Conservation (phyloP, 2,329 filamentous ascomycete genomes). For the Amphichorda felina region DNA sequence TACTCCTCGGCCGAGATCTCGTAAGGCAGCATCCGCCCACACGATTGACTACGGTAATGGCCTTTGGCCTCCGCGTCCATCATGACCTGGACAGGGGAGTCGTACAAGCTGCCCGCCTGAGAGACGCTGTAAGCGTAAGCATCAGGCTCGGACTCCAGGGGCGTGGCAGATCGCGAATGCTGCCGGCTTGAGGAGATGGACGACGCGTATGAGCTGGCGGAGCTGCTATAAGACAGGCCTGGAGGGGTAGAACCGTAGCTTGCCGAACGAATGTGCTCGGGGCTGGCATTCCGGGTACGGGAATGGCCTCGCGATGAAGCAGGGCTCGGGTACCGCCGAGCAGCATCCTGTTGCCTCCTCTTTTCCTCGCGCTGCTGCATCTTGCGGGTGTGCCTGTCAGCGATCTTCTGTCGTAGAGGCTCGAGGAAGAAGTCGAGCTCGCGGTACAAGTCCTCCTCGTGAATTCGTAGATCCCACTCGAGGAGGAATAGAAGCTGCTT, state of each 20-base stretch:
- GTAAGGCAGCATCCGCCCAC: conserved; percentile 34
- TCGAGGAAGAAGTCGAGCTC: conserved; percentile 83
- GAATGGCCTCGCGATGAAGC: conserved; percentile 31
- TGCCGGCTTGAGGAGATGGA: conserved; percentile 34
- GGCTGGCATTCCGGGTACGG: conserved; percentile 25
- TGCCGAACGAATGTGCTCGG: conserved; percentile 25
- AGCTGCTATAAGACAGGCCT: conserved; percentile 35
- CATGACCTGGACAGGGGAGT: conserved; percentile 35
- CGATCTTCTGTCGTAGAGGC: conserved; percentile 59
- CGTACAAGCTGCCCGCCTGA: conserved; percentile 29
- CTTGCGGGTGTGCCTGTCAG: conserved; percentile 37
- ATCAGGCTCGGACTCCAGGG: conserved; percentile 30
- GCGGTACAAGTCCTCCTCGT: conserved; percentile 71
- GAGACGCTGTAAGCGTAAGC: conserved; percentile 26
- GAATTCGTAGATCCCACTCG: conserved; percentile 87
- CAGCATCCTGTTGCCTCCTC: conserved; percentile 23
- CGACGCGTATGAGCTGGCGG: conserved; percentile 35
- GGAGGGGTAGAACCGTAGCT: conserved; percentile 25
- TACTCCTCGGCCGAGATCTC: conserved; percentile 43
- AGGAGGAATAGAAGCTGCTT: conserved; percentile 92
- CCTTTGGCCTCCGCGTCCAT: conserved; percentile 17
- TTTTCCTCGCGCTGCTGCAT: conserved; percentile 36
- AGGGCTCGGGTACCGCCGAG: conserved; percentile 29
- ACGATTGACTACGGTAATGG: conserved; percentile 6
- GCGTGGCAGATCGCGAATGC: conserved; percentile 39